Percentiles rank a stretch among this genome's conserved stretches.
Conservation (phyloP, 352 stramenopile genomes). For the Salisapilia sapeloensis region DNA sequence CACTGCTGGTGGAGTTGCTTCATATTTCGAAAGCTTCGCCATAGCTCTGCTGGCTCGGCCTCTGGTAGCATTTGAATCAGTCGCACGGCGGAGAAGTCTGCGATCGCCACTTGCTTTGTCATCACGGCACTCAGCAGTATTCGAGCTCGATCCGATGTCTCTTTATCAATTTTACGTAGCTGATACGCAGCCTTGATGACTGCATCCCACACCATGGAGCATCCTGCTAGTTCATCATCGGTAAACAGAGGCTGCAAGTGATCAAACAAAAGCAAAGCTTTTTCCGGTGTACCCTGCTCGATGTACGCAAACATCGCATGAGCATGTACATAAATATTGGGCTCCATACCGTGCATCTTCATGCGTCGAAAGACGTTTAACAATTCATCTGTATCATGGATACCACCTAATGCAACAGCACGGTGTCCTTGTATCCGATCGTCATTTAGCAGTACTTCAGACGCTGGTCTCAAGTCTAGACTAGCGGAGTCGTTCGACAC, state of each 20-base stretch:
- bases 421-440: neutral
- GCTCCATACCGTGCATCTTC: constrained; percentile 47
- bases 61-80: constrained; percentile 21
- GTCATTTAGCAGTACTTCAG: constrained; percentile 17
- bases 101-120: constrained; percentile 15
- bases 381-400: constrained; percentile 24
- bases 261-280: constrained; percentile 59
- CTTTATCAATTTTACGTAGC: constrained; percentile 18
- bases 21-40: constrained; percentile 28
- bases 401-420: constrained; percentile 30
- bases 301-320: constrained; percentile 59
- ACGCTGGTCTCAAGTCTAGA: too few relatives aligned
- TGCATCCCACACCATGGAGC: constrained; percentile 45
- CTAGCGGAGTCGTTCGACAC: too few relatives aligned
- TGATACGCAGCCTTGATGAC: constrained; percentile 33
- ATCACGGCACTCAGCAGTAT: constrained; percentile 29
- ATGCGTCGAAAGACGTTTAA: constrained; percentile 49
- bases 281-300: constrained; percentile 32
- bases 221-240: constrained; percentile 10
- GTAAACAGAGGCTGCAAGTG: constrained; percentile 37
- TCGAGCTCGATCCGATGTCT: constrained; percentile 21
- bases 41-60: constrained; percentile 28
- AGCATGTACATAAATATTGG: constrained; percentile 52
- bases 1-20: constrained; percentile 20
- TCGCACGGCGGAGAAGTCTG: constrained; percentile 21